These are phyloP conservation scores for Eimeria falciformis DNA, from an alignment of 169 alveolate genomes.

Conservation along the genomic window DNA sequence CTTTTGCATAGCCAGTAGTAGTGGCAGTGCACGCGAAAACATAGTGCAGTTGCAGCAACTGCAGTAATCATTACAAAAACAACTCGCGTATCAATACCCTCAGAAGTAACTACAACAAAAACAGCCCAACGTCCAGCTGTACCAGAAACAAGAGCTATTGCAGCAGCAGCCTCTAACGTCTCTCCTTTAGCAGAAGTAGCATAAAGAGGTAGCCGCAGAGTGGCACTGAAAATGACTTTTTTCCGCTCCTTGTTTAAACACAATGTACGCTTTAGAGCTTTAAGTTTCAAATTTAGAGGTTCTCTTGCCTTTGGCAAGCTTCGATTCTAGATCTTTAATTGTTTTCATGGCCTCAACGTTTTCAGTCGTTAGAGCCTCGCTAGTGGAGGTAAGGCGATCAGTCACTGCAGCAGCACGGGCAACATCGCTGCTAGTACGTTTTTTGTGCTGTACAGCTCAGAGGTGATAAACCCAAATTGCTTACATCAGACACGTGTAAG, in stretches of 20 bases:
- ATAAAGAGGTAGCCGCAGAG: no score
- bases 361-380: constrained; percentile 48
- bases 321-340: constrained; percentile 39
- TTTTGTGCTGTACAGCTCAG: no score
- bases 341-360: constrained; percentile 64
- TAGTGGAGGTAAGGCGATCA: constrained; percentile 55
- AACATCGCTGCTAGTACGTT: neutral
- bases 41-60: no score
- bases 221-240: no score
- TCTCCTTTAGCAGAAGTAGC: neutral
- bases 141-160: neutral
- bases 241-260: no score
- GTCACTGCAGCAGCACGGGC: constrained; percentile 24
- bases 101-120: neutral
- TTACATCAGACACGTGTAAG: no score
- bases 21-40: no score
- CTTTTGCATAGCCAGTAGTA: neutral
- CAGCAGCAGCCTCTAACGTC: neutral
- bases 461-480: no score
- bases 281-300: neutral
- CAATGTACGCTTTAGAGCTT: no score
- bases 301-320: constrained; percentile 56
- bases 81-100: no score
- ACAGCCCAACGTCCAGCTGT: neutral
- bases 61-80: no score